A percentile compares a stretch with the other conserved stretches of the same genome.
Evolutionary conservation across 106 monocot species (phyloP).

Genomic region (Alisma plantagoaquatica): DNA sequence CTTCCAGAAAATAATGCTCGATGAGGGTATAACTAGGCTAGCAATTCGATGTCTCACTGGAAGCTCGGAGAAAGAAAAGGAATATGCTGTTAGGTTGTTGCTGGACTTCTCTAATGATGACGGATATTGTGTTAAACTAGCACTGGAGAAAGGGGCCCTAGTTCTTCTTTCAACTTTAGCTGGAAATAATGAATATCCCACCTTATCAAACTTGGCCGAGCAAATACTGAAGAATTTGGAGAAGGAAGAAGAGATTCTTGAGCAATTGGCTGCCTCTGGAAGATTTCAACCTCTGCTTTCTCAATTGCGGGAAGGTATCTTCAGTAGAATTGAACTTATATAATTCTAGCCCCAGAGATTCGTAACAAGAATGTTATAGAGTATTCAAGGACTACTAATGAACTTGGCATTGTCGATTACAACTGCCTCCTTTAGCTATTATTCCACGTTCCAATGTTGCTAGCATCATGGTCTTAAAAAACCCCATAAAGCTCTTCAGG

Average conservation of each 20-base stretch:
- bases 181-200: conserved; percentile 24
- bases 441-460: background rate
- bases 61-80: conserved; percentile 30
- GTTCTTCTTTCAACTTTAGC: conserved; percentile 35
- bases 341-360: background rate
- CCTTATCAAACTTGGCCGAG: conserved; percentile 38
- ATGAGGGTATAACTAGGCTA: conserved; percentile 36
- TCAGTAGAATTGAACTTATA: background rate
- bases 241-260: conserved; percentile 33
- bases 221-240: conserved; percentile 32
- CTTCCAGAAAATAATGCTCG: conserved; percentile 23
- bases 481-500: too few relatives aligned
- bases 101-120: conserved; percentile 34
- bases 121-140: conserved; percentile 30
- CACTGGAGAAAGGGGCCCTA: conserved; percentile 42
- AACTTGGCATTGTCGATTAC: background rate
- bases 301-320: conserved; percentile 25
- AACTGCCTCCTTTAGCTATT: background rate
- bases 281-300: conserved; percentile 37
- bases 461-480: too few relatives aligned
- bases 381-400: background rate
- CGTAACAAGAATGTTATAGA: background rate
- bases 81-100: conserved; percentile 34
- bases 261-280: conserved; percentile 29
- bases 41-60: conserved; percentile 34